Conservation (phyloP, 148 eudicot species). For the Amaranthus hypochondriacus region DNA sequence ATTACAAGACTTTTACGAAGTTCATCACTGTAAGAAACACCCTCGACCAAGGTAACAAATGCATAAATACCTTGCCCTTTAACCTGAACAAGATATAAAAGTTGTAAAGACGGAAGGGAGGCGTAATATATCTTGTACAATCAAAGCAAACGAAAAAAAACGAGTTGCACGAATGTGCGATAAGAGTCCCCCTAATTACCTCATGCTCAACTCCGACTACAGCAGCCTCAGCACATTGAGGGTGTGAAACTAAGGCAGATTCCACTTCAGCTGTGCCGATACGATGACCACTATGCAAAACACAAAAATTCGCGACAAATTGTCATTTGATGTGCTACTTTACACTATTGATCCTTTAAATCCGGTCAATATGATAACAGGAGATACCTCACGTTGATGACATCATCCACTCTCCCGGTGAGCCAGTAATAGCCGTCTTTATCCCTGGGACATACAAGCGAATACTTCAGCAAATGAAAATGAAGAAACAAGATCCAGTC, state of each 20-base stretch:
- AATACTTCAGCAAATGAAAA: not conserved
- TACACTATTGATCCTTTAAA: not conserved
- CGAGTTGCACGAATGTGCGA: not conserved
- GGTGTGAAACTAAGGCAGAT: slow-evolving; percentile 97
- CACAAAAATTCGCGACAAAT: not conserved
- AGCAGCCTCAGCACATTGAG: slow-evolving; percentile 97
- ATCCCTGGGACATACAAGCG: slow-evolving; percentile 52
- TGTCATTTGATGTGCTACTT: not conserved
- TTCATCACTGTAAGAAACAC: slow-evolving; percentile 86
- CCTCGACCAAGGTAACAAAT: slow-evolving; percentile 89
- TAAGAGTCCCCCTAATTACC: slow-evolving; percentile 35
- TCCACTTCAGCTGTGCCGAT: slow-evolving; percentile 99
- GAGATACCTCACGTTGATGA: slow-evolving; percentile 90
- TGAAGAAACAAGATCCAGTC: too few species aligned
- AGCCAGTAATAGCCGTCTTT: slow-evolving; percentile 98
- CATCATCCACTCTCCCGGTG: slow-evolving; percentile 99
- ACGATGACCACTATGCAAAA: slow-evolving; percentile 77
- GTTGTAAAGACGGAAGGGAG: not conserved
- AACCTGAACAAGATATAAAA: slow-evolving; percentile 40
- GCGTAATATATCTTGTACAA: not conserved
- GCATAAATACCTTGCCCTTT: slow-evolving; percentile 99
- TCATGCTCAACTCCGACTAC: slow-evolving; percentile 99
- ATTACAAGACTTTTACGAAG: slow-evolving; percentile 77
- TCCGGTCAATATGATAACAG: not conserved
- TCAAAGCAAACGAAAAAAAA: not conserved